Base-by-base conservation (phyloP, 2,329 filamentous ascomycete genomes). In the Knufia petricola region DNA sequence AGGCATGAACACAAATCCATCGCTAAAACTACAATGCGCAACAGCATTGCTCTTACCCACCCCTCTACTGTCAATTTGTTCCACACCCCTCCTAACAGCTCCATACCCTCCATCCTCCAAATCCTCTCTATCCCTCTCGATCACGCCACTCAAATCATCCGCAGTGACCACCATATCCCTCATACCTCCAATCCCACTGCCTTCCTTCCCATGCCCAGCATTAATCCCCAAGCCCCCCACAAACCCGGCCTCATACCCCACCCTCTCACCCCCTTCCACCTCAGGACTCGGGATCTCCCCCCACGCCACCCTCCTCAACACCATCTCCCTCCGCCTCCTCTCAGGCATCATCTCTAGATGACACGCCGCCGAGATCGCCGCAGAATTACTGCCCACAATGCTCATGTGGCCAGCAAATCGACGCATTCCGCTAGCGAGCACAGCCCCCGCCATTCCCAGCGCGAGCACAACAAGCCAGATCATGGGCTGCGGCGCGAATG, bases 301-400 rank as follows among this genome's bases (percentile, higher is more conserved):
- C 61, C 61, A 63, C 41, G 48, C 55, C 6, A 63, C 17, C 1
- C 56, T 56, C 34, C 55, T 50, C 2, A 48, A 38, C 4, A 55
- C 52, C 45, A 55, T 52, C 12, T 57, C 53, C 19, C 37, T 12
- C 23, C 45, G 37, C 10, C 53, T 49, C 3, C 50, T 39, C 17
- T 58, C 53, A 13, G 48, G 45, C 46, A 56, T 45, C 2, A 40
- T 19, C 1, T 52, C 54, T 3, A 46, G 53, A 54, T 65, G 63
- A 46, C 63, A 66, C 9, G 62, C 62, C 8, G 63, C 62, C n/a
- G 58, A 60, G 43, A 66, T 63, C 3, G 60, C 64, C 13, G 61
- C 47, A 32, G 60, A 64, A 47, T 63, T 64, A 34, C 57, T 64
- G 3, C 55, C 56, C 1, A 57, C 61, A 20, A 65, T 47, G 1